Conservation (phyloP, 1,284 basidiomycete species). For the Ganoderma multipileum region DNA sequence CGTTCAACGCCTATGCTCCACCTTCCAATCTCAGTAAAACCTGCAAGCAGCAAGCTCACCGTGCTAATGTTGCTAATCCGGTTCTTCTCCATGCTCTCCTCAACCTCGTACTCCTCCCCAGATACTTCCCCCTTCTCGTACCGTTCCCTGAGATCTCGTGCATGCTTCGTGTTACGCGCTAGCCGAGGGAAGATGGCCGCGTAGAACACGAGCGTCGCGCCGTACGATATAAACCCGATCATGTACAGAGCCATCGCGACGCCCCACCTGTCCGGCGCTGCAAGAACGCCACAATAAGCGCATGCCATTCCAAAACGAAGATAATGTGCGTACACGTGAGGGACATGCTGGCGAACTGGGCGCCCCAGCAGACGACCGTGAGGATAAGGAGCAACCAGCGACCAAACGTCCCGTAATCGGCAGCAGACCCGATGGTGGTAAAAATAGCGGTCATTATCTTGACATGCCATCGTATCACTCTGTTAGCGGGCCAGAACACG, state of each 20-base stretch:
- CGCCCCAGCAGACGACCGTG: constrained; percentile 80
- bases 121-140: constrained; percentile 65
- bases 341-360: constrained; percentile 80
- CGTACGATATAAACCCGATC: constrained; percentile 79
- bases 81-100: constrained; percentile 86
- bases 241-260: constrained; percentile 83
- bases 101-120: constrained; percentile 70
- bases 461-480: neutral
- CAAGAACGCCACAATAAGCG: constrained; percentile 2
- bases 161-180: constrained; percentile 78
- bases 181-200: constrained; percentile 84
- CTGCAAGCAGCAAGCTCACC: constrained; percentile 47
- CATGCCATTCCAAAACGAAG: constrained; percentile 6
- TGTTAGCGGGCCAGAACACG: neutral
- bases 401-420: constrained; percentile 83
- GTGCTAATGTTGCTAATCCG: constrained; percentile 87
- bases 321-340: constrained; percentile 58
- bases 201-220: constrained; percentile 83
- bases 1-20: neutral
- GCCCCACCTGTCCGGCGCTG: constrained; percentile 75
- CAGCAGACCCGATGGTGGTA: constrained; percentile 82
- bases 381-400: constrained; percentile 77
- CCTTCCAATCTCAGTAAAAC: constrained; percentile 5
- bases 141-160: constrained; percentile 64
- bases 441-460: constrained; percentile 82